Percentiles rank a stretch among this genome's conserved stretches.
Conservation (phyloP, 2,329 filamentous ascomycete genomes). For the Ophiocordyceps polyrhachis-furcata region DNA sequence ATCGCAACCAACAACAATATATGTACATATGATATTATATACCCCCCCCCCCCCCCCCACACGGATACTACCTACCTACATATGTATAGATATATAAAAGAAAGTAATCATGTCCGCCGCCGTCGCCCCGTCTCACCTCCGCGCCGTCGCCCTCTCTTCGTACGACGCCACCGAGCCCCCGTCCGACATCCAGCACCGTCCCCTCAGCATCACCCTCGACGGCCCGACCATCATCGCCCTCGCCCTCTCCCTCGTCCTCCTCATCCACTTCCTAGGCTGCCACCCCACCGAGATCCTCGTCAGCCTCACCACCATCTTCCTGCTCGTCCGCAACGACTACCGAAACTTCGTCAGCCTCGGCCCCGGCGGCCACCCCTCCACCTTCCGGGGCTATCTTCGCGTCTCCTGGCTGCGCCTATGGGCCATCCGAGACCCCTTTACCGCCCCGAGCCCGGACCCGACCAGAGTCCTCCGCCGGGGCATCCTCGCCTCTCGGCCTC, state of each 20-base stretch:
- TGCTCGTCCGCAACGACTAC: conserved; percentile 52
- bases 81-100: neutral
- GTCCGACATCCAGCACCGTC: conserved; percentile 22
- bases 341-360: conserved; percentile 57
- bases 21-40: no score
- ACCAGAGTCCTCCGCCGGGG: conserved; percentile 34
- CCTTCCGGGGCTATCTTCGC: conserved; percentile 51
- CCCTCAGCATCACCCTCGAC: conserved; percentile 34
- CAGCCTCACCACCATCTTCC: conserved; percentile 24
- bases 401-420: conserved; percentile 57
- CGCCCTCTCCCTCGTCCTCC: conserved; percentile 26
- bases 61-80: neutral
- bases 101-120: neutral
- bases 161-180: neutral
- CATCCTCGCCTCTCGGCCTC: conserved; percentile 29
- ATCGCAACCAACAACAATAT: no score
- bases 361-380: conserved; percentile 63
- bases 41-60: no score
- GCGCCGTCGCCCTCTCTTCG: neutral
- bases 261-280: conserved; percentile 31
- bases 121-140: neutral
- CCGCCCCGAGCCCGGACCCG: conserved; percentile 32
- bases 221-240: conserved; percentile 26
- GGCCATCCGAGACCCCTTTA: conserved; percentile 51
- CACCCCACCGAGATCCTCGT: conserved; percentile 30